Evolutionary conservation across 306 rosid species (phyloP), one percentile per base, ranked within the genome.

Genomic region (Pyrus communis): DNA sequence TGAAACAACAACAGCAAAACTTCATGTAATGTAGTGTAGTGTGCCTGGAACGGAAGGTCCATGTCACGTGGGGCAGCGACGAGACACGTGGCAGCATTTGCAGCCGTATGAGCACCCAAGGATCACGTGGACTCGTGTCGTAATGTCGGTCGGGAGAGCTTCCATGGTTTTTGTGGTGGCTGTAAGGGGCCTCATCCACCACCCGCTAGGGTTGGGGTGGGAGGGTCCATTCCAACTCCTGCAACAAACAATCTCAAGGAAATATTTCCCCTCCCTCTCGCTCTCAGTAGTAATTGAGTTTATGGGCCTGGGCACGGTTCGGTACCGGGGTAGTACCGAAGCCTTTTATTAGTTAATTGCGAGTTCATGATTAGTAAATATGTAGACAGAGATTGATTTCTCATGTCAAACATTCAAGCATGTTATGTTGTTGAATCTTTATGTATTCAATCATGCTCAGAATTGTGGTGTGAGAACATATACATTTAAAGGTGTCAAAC

Each of bases 61-160:
- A 66, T 5, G 40, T 82, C 72, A 10, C 8, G 40, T 6, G 7
- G 72, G 22, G 55, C 68, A 35, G 9, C 57, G 49, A 54, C 2
- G 22, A 15, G 18, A 28, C 80, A 30, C 77, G 77, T 74, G 73
- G 72, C 77, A 61, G 33, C 57, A 28, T 17, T 18, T 13, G 69
- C 69, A 46, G 69, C 82, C 85, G 25, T 60, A 69, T 1, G 70
- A 52, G 49, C 22, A 18, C 28, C 18, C 4, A 68, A 27, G 19
- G 28, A 42, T 77, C 72, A 51, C 22, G 58, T 73, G 85, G 68
- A 68, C 82, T 54, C 79, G 82, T 77, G 76, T 77, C 17, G 10
- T 17, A 49, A 11, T 52, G 77, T 71, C 70, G 45, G 70, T 63
- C 46, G 66, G 11, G 21, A 45, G 43, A 45, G 43, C 59, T 13